Percentiles rank a stretch among this genome's conserved stretches.
Evolutionary conservation across 148 eudicot species (phyloP).

Genomic region (Gaultheria prostrata): DNA sequence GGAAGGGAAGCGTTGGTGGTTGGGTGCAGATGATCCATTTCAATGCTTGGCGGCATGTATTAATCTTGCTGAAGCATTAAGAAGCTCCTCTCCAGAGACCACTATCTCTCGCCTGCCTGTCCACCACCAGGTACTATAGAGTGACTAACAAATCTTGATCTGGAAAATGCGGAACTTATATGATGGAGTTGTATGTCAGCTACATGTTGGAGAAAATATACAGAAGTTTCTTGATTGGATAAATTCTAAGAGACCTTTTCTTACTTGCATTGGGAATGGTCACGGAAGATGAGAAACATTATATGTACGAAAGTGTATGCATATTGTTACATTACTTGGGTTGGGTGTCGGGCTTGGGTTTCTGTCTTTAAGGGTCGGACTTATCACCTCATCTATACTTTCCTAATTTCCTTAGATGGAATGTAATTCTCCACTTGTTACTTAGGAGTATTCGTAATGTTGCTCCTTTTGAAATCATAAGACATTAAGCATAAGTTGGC

Average conservation of each 20-base stretch:
- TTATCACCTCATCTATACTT: not conserved
- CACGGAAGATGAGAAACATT: not conserved
- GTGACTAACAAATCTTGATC: no score
- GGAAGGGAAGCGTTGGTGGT: slow-evolving; percentile 91
- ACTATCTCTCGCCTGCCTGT: slow-evolving; percentile 78
- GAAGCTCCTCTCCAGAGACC: slow-evolving; percentile 71
- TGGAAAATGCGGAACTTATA: no score
- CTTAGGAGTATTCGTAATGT: not conserved
- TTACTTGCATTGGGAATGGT: not conserved
- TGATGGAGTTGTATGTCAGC: not conserved
- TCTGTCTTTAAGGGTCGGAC: no score
- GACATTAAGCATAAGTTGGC: not conserved
- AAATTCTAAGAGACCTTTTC: not conserved
- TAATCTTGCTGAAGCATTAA: slow-evolving; percentile 74
- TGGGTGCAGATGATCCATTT: slow-evolving; percentile 92
- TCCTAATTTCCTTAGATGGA: not conserved
- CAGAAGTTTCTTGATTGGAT: not conserved
- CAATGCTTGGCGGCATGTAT: slow-evolving; percentile 93
- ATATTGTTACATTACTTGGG: no score
- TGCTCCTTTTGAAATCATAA: not conserved
- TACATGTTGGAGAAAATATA: not conserved
- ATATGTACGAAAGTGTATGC: not conserved
- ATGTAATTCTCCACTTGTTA: not conserved
- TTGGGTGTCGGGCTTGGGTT: no score
- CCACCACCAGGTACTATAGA: slow-evolving; percentile 72